phyloP scores from a whole-genome alignment of 2,329 filamentous ascomycete species.

The Cytospora chrysosperma region DNA sequence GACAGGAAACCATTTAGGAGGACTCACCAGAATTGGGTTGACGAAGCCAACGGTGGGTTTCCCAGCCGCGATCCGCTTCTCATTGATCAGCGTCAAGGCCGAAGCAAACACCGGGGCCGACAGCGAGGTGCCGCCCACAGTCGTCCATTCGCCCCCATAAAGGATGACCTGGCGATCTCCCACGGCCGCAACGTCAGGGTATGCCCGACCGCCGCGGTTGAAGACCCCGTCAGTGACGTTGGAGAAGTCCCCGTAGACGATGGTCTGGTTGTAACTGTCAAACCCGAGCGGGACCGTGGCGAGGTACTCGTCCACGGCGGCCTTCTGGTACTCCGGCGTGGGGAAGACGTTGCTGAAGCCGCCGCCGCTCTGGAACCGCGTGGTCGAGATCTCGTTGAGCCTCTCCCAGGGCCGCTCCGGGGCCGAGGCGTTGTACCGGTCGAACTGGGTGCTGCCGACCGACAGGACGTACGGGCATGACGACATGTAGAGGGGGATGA shows the following conservation, averaged over 20 bases:
- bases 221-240: slow-evolving; percentile 26
- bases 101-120: slow-evolving; percentile 58
- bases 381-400: slow-evolving; percentile 22
- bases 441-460: slow-evolving; percentile 28
- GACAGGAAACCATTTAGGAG: background rate
- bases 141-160: slow-evolving; percentile 33
- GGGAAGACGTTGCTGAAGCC: slow-evolving; percentile 48
- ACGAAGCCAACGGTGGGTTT: slow-evolving; percentile 40
- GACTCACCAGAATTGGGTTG: slow-evolving; percentile 29
- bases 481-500: slow-evolving; percentile 48
- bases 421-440: background rate
- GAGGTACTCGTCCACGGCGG: slow-evolving; percentile 42
- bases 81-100: slow-evolving; percentile 62
- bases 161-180: slow-evolving; percentile 31
- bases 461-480: slow-evolving; percentile 45
- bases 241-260: slow-evolving; percentile 7
- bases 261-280: slow-evolving; percentile 21
- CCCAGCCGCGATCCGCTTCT: slow-evolving; percentile 53
- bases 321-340: slow-evolving; percentile 42
- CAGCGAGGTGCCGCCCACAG: slow-evolving; percentile 49
- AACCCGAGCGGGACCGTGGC: slow-evolving; percentile 19
- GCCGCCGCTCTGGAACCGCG: slow-evolving; percentile 35
- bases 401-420: slow-evolving; percentile 13
- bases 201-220: slow-evolving; percentile 27
- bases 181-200: slow-evolving; percentile 30